Base-by-base conservation (phyloP, 2,329 filamentous ascomycete genomes). In the Fusarium sterilihyphosum region DNA sequence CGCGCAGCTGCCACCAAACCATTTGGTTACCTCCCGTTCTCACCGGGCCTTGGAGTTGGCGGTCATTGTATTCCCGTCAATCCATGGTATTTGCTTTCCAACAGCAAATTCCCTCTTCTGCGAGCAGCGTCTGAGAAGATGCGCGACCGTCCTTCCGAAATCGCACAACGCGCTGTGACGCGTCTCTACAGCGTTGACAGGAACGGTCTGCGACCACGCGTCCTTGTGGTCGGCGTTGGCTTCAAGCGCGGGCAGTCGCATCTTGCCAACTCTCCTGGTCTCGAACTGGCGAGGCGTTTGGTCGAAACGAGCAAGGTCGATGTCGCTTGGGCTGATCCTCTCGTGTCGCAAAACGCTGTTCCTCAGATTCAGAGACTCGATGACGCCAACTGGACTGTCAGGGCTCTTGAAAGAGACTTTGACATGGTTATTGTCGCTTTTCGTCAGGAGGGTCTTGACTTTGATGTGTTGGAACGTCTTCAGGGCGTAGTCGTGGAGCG, bases 51-150 rank as follows among this genome's bases (percentile, higher is more conserved):
- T 2, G 88, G 87, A 16, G 87, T 89, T 10, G 88, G 88, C 3
- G 87, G 88, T 0, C 87, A 89, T 77, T 89, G 88, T 70, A 89
- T 89, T 65, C 88, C 88, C 0, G 83, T 89, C 69, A 89, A 89
- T 66, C 88, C 87, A 2, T 85, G 85, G 80, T 89, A 89, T 71
- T 80, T 89, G 24, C 79, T 89, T 16, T 83, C 84, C 29, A 88
- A 85, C 73, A 85, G 81, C 71, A 76, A 80, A 8, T 84, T 88
- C 53, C 87, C 87, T 7, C 77, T 89, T 1, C 80, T 89, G 7
- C 75, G 83, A 52, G 77, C 81, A 6, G 86, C 86, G 1, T 83
- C 85, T 2, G 83, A 85, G 57, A 82, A 78, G 52, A 88, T 86
- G 85, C 80, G 81, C 44, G 78, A 79, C 8, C 82, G 86, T 13